Base-by-base conservation (phyloP, 495 filamentous ascomycete genomes). In the Penicillium canescens region DNA sequence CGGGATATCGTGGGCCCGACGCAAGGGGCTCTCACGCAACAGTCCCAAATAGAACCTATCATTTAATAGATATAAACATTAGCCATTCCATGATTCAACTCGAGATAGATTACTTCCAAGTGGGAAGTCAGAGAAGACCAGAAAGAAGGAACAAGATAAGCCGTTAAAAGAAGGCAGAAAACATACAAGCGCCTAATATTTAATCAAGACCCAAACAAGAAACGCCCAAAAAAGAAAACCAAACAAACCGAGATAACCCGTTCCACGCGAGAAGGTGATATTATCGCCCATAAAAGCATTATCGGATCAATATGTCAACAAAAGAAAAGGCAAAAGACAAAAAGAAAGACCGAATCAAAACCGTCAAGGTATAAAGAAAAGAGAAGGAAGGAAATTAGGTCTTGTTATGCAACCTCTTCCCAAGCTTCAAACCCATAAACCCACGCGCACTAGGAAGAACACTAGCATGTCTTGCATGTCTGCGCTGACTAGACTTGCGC, bases 341-440 rank as follows among this genome's bases (percentile, higher is more conserved):
- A 50, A 20, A 10, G 36, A 47, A 42, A 46, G 40, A 42, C 26
- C 40, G 41, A 36, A 54, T 33, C 45, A 42, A 40, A 51, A 26
- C 36, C 21, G 46, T 50, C 24, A 55, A 59, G 18, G 50, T 8
- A 21, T 44, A 40, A 24, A 14, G 26, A 6, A 33, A 18, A n/a
- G n/a, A 45, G 21, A 49, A 23, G 47, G 45, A 34, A 33, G 38
- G 13, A 39, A 13, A 8, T 62, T 63, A 73, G 49, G 56, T 43
- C 56, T 66, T 67, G 50, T 52, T 52, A 50, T 57, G 59, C 35
- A 52, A 39, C 49, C 58, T 68, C 42, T 63, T 65, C 28, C 70
- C 65, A 16, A 75, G 46, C 56, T 67, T 67, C 46, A 76, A 61
- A 0, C 68, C 73, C 63, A 76, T 68, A 21, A 76, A 74, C 20